Conservation (phyloP, 768 basidiomycete genomes). For the Suillus hirtellus region DNA sequence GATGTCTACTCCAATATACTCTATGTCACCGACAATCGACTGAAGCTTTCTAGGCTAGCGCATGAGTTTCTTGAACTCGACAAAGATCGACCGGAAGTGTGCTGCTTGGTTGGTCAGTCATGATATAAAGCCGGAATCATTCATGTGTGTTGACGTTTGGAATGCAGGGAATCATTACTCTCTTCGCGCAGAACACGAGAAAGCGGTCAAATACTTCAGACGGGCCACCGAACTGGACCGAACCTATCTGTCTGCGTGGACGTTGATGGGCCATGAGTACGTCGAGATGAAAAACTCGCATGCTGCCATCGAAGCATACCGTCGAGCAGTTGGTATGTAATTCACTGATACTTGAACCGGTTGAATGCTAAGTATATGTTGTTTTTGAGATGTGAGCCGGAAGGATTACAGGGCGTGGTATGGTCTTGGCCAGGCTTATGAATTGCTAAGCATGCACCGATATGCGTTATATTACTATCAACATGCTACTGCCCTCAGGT, state of each 20-base stretch:
- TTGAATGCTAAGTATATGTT: background rate
- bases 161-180: slow-evolving; percentile 96
- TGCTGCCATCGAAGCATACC: slow-evolving; percentile 97
- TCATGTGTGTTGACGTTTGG: background rate
- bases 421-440: slow-evolving; percentile 97
- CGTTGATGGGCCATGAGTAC: slow-evolving; percentile 98
- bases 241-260: slow-evolving; percentile 97
- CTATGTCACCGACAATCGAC: slow-evolving; percentile 88
- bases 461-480: slow-evolving; percentile 97
- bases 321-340: slow-evolving; percentile 87
- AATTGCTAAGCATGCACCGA: slow-evolving; percentile 93
- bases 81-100: slow-evolving; percentile 93
- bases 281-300: slow-evolving; percentile 99
- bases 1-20: slow-evolving; percentile 97
- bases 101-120: slow-evolving; percentile 85
- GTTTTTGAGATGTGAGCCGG: slow-evolving; percentile 79
- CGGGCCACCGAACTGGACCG: slow-evolving; percentile 94
- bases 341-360: background rate
- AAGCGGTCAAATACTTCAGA: slow-evolving; percentile 93
- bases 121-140: background rate
- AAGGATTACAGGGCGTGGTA: slow-evolving; percentile 99
- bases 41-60: slow-evolving; percentile 88
- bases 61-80: slow-evolving; percentile 89
- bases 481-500: slow-evolving; percentile 91
- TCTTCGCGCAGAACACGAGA: slow-evolving; percentile 88